Conservation (phyloP, 306 rosid genomes). For the Quillaja saponaria region DNA sequence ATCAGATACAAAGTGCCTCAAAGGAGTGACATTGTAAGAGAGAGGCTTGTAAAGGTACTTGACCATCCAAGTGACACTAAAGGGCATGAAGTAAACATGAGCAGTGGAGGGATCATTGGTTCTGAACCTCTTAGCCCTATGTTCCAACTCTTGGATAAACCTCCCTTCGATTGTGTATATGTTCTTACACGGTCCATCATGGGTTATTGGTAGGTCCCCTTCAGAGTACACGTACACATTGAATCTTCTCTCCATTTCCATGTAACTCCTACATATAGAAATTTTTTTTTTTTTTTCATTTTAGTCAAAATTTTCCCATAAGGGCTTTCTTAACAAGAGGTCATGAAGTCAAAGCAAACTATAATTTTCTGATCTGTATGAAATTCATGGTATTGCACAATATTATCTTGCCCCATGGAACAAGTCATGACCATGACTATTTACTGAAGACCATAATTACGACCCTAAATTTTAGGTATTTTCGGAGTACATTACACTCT, state of each 20-base stretch:
- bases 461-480: too few species aligned
- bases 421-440: too few species aligned
- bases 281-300: too few species aligned
- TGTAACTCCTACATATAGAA: constrained; percentile 73
- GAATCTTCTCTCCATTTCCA: constrained; percentile 79
- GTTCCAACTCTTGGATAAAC: constrained; percentile 79
- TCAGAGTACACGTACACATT: constrained; percentile 75
- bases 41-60: constrained; percentile 59
- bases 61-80: constrained; percentile 92
- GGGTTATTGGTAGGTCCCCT: constrained; percentile 74
- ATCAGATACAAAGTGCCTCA: constrained; percentile 60
- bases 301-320: too few species aligned
- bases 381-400: too few species aligned
- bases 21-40: constrained; percentile 45
- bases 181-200: constrained; percentile 85
- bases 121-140: constrained; percentile 50
- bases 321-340: too few species aligned
- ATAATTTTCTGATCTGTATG: too few species aligned
- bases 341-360: too few species aligned
- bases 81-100: constrained; percentile 75
- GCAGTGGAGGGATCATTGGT: constrained; percentile 58
- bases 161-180: constrained; percentile 81
- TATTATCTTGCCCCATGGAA: too few species aligned
- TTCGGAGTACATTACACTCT: too few species aligned
- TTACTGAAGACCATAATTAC: not conserved